Percentiles rank a stretch among this genome's conserved stretches.
These are phyloP conservation scores for Monosporascus ibericus DNA, from an alignment of 2,329 filamentous ascomycete genomes.

Conservation along the genomic window DNA sequence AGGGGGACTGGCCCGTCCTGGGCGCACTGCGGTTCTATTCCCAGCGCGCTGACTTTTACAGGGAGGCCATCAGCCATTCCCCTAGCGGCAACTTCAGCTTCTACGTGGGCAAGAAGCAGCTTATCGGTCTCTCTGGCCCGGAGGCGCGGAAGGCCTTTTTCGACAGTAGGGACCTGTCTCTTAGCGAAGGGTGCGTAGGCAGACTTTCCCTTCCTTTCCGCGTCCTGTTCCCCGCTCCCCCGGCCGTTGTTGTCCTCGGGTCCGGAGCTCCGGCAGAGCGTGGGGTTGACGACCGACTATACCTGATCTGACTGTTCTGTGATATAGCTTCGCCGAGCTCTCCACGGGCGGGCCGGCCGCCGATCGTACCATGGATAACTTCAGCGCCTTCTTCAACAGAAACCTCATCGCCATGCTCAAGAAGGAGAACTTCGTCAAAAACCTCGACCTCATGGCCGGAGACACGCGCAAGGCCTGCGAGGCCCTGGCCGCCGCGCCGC, in stretches of 20 bases:
- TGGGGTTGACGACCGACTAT: not conserved
- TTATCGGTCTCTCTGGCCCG: constrained; percentile 37
- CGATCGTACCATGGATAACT: constrained; percentile 10
- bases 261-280: too few relatives aligned
- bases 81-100: constrained; percentile 43
- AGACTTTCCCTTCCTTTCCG: too few relatives aligned
- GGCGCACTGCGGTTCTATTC: constrained; percentile 39
- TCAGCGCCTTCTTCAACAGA: constrained; percentile 22
- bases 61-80: constrained; percentile 22
- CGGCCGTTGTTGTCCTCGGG: too few relatives aligned
- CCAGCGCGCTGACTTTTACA: constrained; percentile 35
- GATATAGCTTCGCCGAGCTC: constrained; percentile 18
- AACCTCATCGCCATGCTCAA: constrained; percentile 29
- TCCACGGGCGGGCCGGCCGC: constrained; percentile 13
- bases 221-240: too few relatives aligned
- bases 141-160: constrained; percentile 39
- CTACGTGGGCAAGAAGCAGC: constrained; percentile 37
- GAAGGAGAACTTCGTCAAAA: constrained; percentile 29
- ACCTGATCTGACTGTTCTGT: not conserved
- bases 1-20: constrained; percentile 30
- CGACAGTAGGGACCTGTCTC: constrained; percentile 36
- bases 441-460: constrained; percentile 35
- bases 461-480: constrained; percentile 35
- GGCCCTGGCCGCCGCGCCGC: constrained; percentile 23
- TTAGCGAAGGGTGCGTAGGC: constrained; percentile 33